Base-by-base conservation (phyloP, 2,329 filamentous ascomycete genomes). In the Juglanconis sp. region DNA sequence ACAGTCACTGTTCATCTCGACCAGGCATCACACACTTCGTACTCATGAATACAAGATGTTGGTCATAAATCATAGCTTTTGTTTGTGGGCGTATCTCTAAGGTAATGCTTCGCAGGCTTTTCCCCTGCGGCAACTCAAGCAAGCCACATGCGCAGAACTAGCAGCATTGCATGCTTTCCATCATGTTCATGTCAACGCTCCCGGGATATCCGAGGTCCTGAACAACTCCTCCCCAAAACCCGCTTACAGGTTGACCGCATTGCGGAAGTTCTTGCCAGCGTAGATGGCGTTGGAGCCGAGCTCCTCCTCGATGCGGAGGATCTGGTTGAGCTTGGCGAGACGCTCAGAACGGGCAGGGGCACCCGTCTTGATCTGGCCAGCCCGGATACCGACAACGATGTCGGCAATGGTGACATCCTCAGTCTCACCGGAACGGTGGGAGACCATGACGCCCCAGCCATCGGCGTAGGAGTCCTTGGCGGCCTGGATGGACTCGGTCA, bases 241-340 rank as follows among this genome's bases (percentile, higher is more conserved):
- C 63, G 48, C 77, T 87, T 91, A 96, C 79, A 97, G 78, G 83
- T 91, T 93, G 72, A 97, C 89, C 65, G 94, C 81, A 70, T 81
- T 92, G 82, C 94, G 90, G 91, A 98, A 99, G 75, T 92, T 92
- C 74, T 84, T 80, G 70, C 95, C 95, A 70, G 94, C 93, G 76
- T 94, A 99, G 79, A 98, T 74, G 69, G 94, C 95, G 72, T 95
- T 89, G 72, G 87, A 85, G 71, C 93, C 93, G 67, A 99, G 89
- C 86, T 99, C 95, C 84, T 99, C 95, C 87, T 99, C 95, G 71
- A 99, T 99, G 75, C 95, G 92, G 74, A 99, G 90, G 74, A 99
- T 96, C 86, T 99, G 95, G 90, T 99, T 99, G 76, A 99, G 91
- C 87, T 99, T 99, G 79, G 95, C 95, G 69, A 98, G 87, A 84